Percentiles rank a stretch among this genome's conserved stretches.
Evolutionary conservation across 2,329 filamentous ascomycete species (phyloP).

Genomic region (Boeremia lycopersici): DNA sequence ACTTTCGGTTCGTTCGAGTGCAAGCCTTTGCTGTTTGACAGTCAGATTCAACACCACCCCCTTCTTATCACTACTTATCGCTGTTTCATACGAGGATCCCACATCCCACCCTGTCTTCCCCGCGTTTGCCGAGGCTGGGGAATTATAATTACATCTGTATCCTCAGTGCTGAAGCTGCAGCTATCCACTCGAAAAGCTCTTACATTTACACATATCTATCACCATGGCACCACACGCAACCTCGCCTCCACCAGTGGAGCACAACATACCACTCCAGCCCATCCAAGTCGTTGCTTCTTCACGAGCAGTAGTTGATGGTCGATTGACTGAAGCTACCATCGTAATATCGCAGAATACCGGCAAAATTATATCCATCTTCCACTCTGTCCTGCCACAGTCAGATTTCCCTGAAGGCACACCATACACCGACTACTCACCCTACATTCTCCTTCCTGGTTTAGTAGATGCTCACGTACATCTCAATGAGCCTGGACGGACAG

Average conservation of each 20-base stretch:
- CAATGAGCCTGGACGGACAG: conserved; percentile 93
- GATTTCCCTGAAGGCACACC: conserved; percentile 73
- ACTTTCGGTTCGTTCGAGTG: not conserved
- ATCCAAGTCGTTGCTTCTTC: conserved; percentile 83
- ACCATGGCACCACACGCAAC: conserved; percentile 49
- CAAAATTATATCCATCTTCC: conserved; percentile 79
- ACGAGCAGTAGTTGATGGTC: conserved; percentile 77
- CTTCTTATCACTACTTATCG: conserved; percentile 47
- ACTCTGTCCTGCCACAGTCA: conserved; percentile 73
- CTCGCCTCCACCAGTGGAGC: conserved; percentile 35
- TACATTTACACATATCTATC: not conserved
- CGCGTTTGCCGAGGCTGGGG: conserved; percentile 31
- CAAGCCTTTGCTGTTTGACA: conserved; percentile 18
- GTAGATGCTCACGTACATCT: conserved; percentile 98
- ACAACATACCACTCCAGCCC: conserved; percentile 44
- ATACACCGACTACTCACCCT: conserved; percentile 85
- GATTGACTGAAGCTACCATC: conserved; percentile 82
- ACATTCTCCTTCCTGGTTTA: conserved; percentile 84
- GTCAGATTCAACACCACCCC: conserved; percentile 20
- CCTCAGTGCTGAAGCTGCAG: not conserved
- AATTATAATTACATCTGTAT: not conserved
- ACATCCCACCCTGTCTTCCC: conserved; percentile 24
- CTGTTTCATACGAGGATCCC: conserved; percentile 23
- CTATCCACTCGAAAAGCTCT: not conserved
- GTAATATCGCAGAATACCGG: conserved; percentile 77